phyloP scores from a whole-genome alignment of 2,329 filamentous ascomycete genomes.

The Colletotrichum magnum region DNA sequence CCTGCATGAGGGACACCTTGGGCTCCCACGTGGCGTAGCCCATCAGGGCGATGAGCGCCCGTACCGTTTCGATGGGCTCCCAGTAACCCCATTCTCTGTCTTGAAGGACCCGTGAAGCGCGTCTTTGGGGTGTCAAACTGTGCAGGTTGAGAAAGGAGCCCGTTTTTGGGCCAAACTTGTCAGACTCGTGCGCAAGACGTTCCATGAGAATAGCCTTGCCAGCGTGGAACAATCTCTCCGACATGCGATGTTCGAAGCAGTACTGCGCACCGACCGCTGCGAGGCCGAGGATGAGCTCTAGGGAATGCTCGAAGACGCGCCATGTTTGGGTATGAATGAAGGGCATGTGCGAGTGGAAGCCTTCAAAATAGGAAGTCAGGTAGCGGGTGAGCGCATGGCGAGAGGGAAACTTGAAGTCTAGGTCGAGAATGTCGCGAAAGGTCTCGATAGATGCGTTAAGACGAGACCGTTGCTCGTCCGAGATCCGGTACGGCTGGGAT shows the following conservation, averaged over 20 bases:
- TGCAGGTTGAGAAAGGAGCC: constrained; percentile 44
- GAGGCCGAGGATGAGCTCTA: constrained; percentile 52
- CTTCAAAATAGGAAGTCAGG: constrained; percentile 53
- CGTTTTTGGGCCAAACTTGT: constrained; percentile 46
- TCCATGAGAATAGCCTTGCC: constrained; percentile 51
- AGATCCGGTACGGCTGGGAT: constrained; percentile 45
- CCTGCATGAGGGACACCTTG: constrained; percentile 49
- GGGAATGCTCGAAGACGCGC: constrained; percentile 48
- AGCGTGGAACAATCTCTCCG: constrained; percentile 51
- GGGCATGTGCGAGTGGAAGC: constrained; percentile 55
- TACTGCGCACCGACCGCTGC: constrained; percentile 54
- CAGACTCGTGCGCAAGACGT: constrained; percentile 44
- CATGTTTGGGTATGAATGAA: constrained; percentile 55
- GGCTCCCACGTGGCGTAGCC: constrained; percentile 56
- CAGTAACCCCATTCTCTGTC: constrained; percentile 42
- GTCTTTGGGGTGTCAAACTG: constrained; percentile 33
- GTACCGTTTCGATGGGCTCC: constrained; percentile 51
- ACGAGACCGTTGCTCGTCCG: constrained; percentile 51
- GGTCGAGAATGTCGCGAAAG: constrained; percentile 48
- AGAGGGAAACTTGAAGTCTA: constrained; percentile 51
- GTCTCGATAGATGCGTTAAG: constrained; percentile 45
- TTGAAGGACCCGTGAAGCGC: not conserved
- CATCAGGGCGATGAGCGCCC: constrained; percentile 54
- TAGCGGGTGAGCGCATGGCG: constrained; percentile 54
- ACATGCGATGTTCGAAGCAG: constrained; percentile 53